Evolutionary conservation across 2,329 filamentous ascomycete species (phyloP), one percentile per base, ranked within the genome.

Genomic region (Penicillium sp.): DNA sequence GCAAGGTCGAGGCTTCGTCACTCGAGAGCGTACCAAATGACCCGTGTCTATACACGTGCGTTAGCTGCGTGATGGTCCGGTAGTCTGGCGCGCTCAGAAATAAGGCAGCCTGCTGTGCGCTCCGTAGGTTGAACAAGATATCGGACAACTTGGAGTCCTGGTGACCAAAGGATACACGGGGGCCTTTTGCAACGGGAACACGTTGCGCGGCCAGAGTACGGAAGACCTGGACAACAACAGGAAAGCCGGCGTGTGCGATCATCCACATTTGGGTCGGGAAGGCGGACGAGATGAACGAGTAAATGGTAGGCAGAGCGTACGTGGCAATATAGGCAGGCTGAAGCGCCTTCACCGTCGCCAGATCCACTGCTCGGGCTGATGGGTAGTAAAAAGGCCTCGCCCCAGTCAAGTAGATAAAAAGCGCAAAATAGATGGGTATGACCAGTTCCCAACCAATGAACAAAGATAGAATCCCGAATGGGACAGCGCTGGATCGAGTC

Each of bases 341-440:
- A 9, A 36, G n/a, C 14, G 31, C 27, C 28, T 18, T 28, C 13
- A 26, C 37, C 18, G 32, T 21, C 8, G 26, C 33, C 28, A 41
- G 17, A 34, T 44, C 27, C 8, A 39, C 21, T n/a, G 37, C 21
- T 18, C 41, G 32, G 13, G 36, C 21, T n/a, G 28, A 33, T 9
- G 36, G 44, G 26, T 32, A 36, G 17, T 43, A 47, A 15, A 34
- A 35, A 25, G 29, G n/a, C 10, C 18, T 28, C 1, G 31, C n/a
- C 5, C 21, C 38, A 7, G 37, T 41, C n/a, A 16, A 33, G n/a
- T 35, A 21, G 18, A 39, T 33, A 30, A 41, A 45, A 13, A 41
- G 28, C n/a, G 32, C 25, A 34, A 45, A 41, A 30, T 41, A 41
- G 11, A 38, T 11, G n/a, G 37, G 37, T 11, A 23, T 17, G 1